Conservation (phyloP, 2,329 filamentous ascomycete genomes). For the Raffaelea ambrosiae region DNA sequence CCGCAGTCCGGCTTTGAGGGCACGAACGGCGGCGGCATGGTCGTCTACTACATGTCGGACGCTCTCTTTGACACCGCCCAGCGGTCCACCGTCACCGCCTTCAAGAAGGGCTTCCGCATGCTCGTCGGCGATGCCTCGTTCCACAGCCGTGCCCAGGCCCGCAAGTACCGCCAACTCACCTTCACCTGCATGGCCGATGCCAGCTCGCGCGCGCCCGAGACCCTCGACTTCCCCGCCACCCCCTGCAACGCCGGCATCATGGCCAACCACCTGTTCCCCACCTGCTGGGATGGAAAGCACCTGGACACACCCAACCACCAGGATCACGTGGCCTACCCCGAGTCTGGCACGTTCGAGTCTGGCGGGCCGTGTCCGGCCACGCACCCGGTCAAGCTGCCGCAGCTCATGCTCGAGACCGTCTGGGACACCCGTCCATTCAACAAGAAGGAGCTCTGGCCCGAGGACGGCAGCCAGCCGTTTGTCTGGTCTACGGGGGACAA, state of each 20-base stretch:
- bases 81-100: slow-evolving; percentile 30
- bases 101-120: slow-evolving; percentile 40
- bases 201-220: slow-evolving; percentile 29
- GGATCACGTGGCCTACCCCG: slow-evolving; percentile 23
- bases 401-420: slow-evolving; percentile 10
- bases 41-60: slow-evolving; percentile 37
- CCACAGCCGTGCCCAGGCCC: slow-evolving; percentile 22
- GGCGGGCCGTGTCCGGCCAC: slow-evolving; percentile 6
- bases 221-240: slow-evolving; percentile 25
- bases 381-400: slow-evolving; percentile 5
- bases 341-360: no score
- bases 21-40: slow-evolving; percentile 34
- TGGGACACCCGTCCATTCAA: slow-evolving; percentile 10
- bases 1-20: slow-evolving; percentile 28
- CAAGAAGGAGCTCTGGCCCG: slow-evolving; percentile 9
- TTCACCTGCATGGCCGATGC: slow-evolving; percentile 30
- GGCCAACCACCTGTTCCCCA: slow-evolving; percentile 26
- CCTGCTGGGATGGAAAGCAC: slow-evolving; percentile 46
- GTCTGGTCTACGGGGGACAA: slow-evolving; percentile 10
- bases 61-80: slow-evolving; percentile 28
- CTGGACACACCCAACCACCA: slow-evolving; percentile 38
- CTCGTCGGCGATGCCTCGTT: slow-evolving; percentile 31
- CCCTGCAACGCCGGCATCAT: slow-evolving; percentile 33
- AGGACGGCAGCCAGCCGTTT: slow-evolving; percentile 9
- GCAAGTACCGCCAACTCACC: slow-evolving; percentile 29